Evolutionary conservation across 257 asterid species (phyloP).

Genomic region (Primulina eburnea): DNA sequence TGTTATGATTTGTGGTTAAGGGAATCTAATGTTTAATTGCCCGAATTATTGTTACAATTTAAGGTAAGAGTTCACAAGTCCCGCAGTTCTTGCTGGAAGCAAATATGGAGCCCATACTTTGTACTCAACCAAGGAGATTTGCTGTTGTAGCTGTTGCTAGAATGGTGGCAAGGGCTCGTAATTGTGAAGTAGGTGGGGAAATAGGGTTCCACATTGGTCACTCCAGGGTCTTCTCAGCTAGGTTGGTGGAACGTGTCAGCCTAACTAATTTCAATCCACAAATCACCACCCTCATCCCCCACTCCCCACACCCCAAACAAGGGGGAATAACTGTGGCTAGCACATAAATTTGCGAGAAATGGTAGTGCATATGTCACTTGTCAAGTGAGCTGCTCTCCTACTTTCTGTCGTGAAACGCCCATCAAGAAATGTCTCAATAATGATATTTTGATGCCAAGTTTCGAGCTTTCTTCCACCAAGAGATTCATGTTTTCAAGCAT

Average conservation of each 20-base stretch:
- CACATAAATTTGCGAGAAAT: no score
- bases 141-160: slow-evolving; percentile 97
- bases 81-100: slow-evolving; percentile 86
- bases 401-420: no score
- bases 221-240: slow-evolving; percentile 68
- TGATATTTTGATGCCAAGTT: no score
- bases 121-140: slow-evolving; percentile 97
- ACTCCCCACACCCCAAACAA: no score
- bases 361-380: no score
- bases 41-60: slow-evolving; percentile 26
- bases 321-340: no score
- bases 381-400: no score
- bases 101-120: slow-evolving; percentile 77
- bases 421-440: no score
- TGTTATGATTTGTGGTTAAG: neutral
- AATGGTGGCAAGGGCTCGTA: slow-evolving; percentile 88
- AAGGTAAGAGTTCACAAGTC: slow-evolving; percentile 95
- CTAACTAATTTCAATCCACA: neutral
- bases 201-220: slow-evolving; percentile 98
- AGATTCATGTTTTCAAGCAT: no score
- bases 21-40: slow-evolving; percentile 16
- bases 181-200: slow-evolving; percentile 88
- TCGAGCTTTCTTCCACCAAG: no score
- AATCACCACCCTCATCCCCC: neutral
- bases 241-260: slow-evolving; percentile 43